Evolutionary conservation across 345 rosid genomes (phyloP).

Genomic region (Citrus australasica): DNA sequence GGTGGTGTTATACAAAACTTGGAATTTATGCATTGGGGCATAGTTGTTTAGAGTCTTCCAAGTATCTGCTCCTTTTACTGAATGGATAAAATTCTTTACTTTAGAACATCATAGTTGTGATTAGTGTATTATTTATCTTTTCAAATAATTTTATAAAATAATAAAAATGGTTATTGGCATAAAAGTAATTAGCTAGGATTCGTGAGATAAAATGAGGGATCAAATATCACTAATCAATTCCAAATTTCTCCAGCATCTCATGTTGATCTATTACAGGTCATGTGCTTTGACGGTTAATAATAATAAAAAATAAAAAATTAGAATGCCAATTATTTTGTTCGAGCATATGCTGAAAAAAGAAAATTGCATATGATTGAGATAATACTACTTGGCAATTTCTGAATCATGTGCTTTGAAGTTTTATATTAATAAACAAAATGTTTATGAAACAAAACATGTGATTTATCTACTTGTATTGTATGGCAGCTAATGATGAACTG

Average conservation of each 20-base stretch:
- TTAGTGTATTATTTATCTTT: too few species aligned
- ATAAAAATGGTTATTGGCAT: too few species aligned
- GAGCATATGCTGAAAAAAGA: not conserved
- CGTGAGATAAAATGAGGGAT: too few species aligned
- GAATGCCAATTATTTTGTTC: not conserved
- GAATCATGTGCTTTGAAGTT: not conserved
- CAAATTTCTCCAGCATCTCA: not conserved
- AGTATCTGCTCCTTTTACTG: too few species aligned
- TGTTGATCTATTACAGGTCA: not conserved
- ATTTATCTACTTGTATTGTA: not conserved
- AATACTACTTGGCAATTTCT: not conserved
- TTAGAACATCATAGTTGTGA: too few species aligned
- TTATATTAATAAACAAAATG: not conserved
- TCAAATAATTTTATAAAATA: too few species aligned
- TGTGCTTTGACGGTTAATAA: not conserved
- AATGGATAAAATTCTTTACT: too few species aligned
- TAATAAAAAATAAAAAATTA: not conserved
- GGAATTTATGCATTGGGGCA: too few species aligned
- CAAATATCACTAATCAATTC: not conserved
- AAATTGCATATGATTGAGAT: not conserved
- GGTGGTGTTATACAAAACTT: too few species aligned
- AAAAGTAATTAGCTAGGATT: fast-evolving
- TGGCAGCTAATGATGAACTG: not conserved
- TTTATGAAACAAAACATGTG: not conserved
- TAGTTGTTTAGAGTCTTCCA: too few species aligned